A percentile compares a stretch with the other conserved stretches of the same genome.
These are phyloP conservation scores for Fusarium nematophilum DNA, from an alignment of 2,329 filamentous ascomycete species.

Conservation along the genomic window DNA sequence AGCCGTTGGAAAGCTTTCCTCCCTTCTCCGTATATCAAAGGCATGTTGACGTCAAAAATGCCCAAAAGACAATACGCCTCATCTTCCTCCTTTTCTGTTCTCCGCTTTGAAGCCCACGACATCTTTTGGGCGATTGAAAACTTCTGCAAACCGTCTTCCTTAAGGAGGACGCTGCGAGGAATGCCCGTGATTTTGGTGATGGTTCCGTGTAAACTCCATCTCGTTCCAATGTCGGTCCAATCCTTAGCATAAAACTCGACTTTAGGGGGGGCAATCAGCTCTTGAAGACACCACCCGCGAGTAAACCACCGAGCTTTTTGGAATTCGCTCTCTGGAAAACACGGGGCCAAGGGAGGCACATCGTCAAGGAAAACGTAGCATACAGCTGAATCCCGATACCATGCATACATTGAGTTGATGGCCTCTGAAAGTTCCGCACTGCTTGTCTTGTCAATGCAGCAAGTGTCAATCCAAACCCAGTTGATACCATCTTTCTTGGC, in stretches of 20 bases:
- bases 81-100: conserved; percentile 32
- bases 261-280: conserved; percentile 36
- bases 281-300: conserved; percentile 41
- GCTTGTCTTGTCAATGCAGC: conserved; percentile 37
- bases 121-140: conserved; percentile 14
- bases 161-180: not conserved
- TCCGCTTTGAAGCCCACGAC: conserved; percentile 30
- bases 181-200: conserved; percentile 32
- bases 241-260: conserved; percentile 38
- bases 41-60: conserved; percentile 37
- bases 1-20: conserved; percentile 7
- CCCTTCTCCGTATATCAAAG: conserved; percentile 36
- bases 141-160: not conserved
- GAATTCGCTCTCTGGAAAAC: not conserved
- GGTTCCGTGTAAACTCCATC: conserved; percentile 17
- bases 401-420: conserved; percentile 10
- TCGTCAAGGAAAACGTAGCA: conserved; percentile 38
- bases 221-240: conserved; percentile 40
- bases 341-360: conserved; percentile 17
- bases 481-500: not conserved
- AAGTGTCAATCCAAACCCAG: conserved; percentile 6
- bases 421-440: conserved; percentile 37
- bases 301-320: conserved; percentile 34
- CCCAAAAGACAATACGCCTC: conserved; percentile 37
- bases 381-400: conserved; percentile 32